Evolutionary conservation across 179 eudicot species (phyloP), one percentile per base, ranked within the genome.

Genomic region (Silene noctiflora): DNA sequence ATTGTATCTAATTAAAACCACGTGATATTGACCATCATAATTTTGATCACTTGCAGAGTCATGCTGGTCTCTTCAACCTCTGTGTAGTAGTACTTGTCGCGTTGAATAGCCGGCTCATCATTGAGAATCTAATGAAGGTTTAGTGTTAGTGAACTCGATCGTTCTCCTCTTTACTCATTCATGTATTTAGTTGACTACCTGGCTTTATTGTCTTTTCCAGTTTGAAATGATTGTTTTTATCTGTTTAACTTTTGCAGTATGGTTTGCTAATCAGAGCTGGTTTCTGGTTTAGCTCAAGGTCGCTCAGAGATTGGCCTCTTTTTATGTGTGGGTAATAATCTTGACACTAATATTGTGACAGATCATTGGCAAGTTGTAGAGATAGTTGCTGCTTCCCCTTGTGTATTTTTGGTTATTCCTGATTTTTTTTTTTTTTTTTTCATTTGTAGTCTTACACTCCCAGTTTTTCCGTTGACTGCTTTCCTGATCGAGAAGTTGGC

Each of bases 101-200:
- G 48, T 93, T 95, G 56, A 95, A 95, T 85, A 84, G 98, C 87
- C 87, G 99, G 75, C 97, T 95, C 77, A 95, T 95, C 77, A 93
- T 95, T 78, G 99, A 95, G 79, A 95, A 95, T 83, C 87, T 95
- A 79, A 95, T 95, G 97, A 95, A 95, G 99, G 99, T 94, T 35
- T 64, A 56, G 24, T 77, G 25, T n/a, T 35, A 58, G 31, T 74
- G 13, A 69, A 61, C 4, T 74, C 17, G 3, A 53, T 39, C 53
- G 61, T 51, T 51, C 21, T 74, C 53, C 17, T 73, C 24, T 42
- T 77, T 59, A 29, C 55, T 24, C 44, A 20, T 77, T 76, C 2
- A n/a, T 14, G 42, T 29, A 33, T 39, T 69, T 12, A 51, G 65
- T 51, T 64, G 42, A 51, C 74, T 66, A 63, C 7, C 16, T 53